Evolutionary conservation across 441 rosid genomes (phyloP).

Genomic region (Populus hybrid): DNA sequence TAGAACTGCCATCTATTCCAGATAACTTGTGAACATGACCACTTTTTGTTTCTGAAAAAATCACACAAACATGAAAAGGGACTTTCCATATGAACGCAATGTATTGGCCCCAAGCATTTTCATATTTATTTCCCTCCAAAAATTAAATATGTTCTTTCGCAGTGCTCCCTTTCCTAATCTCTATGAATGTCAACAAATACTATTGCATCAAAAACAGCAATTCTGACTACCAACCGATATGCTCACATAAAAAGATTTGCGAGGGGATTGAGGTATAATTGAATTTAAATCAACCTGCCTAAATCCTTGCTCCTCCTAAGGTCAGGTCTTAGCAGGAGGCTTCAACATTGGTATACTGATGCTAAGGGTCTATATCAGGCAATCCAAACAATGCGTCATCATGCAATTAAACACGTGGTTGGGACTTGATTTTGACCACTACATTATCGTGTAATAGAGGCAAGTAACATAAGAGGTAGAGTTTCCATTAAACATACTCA

Average conservation of each 20-base stretch:
- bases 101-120: not conserved
- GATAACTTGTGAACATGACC: not conserved
- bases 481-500: slow-evolving; percentile 38
- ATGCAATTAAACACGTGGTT: not conserved
- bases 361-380: not conserved
- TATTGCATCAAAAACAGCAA: not conserved
- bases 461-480: slow-evolving; percentile 12
- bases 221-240: not conserved
- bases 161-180: not conserved
- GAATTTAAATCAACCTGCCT: not conserved
- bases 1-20: not conserved
- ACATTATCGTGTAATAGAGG: not conserved
- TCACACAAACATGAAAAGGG: not conserved
- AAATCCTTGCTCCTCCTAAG: not conserved
- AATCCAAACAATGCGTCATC: slow-evolving; percentile 3
- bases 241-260: not conserved
- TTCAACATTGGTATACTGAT: slow-evolving; percentile 4
- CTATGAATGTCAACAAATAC: not conserved
- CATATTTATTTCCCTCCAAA: not conserved
- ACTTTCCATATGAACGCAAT: not conserved
- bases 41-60: not conserved
- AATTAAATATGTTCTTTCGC: not conserved
- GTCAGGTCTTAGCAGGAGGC: not conserved
- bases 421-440: slow-evolving; percentile 5
- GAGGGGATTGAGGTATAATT: not conserved